These are phyloP conservation scores for Austropuccinia psidii DNA, from an alignment of 1,284 basidiomycete species.

Conservation along the genomic window DNA sequence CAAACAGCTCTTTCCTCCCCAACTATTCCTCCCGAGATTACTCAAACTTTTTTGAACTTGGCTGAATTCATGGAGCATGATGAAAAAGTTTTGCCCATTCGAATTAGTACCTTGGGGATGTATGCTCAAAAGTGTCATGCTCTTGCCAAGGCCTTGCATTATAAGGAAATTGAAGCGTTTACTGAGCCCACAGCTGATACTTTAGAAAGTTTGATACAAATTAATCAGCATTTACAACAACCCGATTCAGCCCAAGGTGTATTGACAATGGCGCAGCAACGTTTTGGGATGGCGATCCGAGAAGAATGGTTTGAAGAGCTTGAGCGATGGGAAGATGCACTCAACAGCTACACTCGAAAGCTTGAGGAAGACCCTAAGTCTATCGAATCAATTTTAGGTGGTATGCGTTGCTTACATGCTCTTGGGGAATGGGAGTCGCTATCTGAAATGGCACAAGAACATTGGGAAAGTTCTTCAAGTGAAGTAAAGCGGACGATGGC, in stretches of 20 bases:
- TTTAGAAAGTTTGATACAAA: conserved; percentile 89
- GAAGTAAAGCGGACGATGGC: conserved; percentile 88
- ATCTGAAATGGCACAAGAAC: conserved; percentile 74
- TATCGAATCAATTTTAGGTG: conserved; percentile 58
- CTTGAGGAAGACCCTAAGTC: conserved; percentile 35
- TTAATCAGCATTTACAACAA: conserved; percentile 96
- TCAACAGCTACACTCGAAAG: conserved; percentile 33
- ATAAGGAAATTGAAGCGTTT: conserved; percentile 97
- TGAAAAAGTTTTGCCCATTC: conserved; percentile 90
- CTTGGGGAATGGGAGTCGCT: conserved; percentile 96
- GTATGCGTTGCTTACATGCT: conserved; percentile 93
- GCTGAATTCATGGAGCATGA: conserved; percentile 99
- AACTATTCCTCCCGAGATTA: conserved; percentile 76
- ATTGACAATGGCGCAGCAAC: conserved; percentile 61
- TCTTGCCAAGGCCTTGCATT: conserved; percentile 96
- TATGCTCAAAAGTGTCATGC: conserved; percentile 86
- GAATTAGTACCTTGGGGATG: conserved; percentile 84
- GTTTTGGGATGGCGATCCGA: conserved; percentile 47
- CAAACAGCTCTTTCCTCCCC: conserved; percentile 76
- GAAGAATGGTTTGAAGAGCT: conserved; percentile 81
- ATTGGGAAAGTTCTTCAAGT: conserved; percentile 68
- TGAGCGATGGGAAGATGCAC: conserved; percentile 89
- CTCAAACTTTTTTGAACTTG: conserved; percentile 89
- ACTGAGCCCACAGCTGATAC: conserved; percentile 75
- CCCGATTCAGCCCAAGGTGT: conserved; percentile 95